Base-by-base conservation (phyloP, 305 asterid species). In the Salvia sclarea region DNA sequence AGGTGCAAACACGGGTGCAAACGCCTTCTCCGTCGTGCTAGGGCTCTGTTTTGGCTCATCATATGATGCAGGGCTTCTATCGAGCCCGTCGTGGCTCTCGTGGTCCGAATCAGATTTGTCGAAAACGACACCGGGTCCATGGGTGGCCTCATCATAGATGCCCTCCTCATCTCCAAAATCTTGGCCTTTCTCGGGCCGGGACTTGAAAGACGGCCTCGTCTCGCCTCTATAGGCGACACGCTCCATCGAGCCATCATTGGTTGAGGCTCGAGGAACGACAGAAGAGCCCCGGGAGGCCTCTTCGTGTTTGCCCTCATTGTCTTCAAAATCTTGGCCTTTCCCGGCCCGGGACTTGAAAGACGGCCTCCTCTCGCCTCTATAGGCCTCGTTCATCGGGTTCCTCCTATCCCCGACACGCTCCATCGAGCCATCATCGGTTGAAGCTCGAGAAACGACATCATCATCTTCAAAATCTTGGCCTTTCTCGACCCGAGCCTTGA, bases 81-180 rank as follows among this genome's bases (percentile, higher is more conserved):
- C 73, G 61, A 79, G 84, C 65, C 69, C 74, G 64, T 70, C 57
- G 21, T n/a, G n/a, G n/a, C 47, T 74, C 62, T 78, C 85, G 61
- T 74, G 65, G 28, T 85, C 93, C 31, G 96, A 91, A 75, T 84
- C 85, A 67, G 78, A 75, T 44, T 81, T 77, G 71, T 91, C 95
- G 74, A 77, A 91, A 62, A 72, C 73, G 75, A 53, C 83, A 79
- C 77, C 86, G 64, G 79, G 45, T 71, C 65, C 80, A 64, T 53
- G 72, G 41, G 55, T 53, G n/a, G 74, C 57, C 74, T 70, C 85
- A 24, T 56, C 73, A 35, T 76, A 60, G 3, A 37, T 37, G n/a
- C 41, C 41, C 10, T 1, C 43, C 9, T 37, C 43, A 37, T 37
- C 9, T 25, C 45, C 68, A 69, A 53, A 64, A 14, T 41, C 70